Evolutionary conservation across 371 early-diverging fungal genomes (phyloP).

Genomic region (Lichtheimia hyalospora): DNA sequence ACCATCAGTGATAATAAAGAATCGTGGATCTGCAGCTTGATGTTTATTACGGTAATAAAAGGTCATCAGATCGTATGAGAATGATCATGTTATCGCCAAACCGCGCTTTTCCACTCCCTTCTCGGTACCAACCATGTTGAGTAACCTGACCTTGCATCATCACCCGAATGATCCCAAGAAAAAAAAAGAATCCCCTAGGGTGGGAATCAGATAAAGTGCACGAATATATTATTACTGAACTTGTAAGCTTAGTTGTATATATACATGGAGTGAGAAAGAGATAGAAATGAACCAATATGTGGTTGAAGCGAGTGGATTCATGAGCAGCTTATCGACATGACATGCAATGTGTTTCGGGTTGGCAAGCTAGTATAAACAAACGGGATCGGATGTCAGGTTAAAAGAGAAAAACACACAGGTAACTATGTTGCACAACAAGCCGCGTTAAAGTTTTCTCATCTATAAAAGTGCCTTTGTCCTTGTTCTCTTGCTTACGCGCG

Average conservation of each 20-base stretch:
- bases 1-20: too few species aligned
- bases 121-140: conserved; percentile 9
- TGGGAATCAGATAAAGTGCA: background rate
- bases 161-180: conserved; percentile 1
- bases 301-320: too few species aligned
- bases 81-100: background rate
- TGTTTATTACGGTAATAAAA: too few species aligned
- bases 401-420: background rate
- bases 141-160: conserved; percentile 14
- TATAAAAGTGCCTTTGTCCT: background rate
- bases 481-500: background rate
- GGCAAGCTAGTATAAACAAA: conserved; percentile 1
- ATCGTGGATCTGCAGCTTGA: too few species aligned
- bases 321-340: background rate
- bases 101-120: background rate
- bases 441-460: conserved; percentile 12
- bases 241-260: background rate
- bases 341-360: conserved; percentile 2
- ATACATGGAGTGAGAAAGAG: background rate
- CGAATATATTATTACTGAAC: background rate
- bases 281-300: too few species aligned
- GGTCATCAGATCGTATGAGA: too few species aligned
- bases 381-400: too few species aligned
- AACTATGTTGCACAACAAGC: conserved; percentile 2
- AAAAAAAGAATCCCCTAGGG: background rate